A percentile compares a stretch with the other conserved stretches of the same genome.
Evolutionary conservation across 345 rosid species (phyloP).

Genomic region (Linum usitatissimum): DNA sequence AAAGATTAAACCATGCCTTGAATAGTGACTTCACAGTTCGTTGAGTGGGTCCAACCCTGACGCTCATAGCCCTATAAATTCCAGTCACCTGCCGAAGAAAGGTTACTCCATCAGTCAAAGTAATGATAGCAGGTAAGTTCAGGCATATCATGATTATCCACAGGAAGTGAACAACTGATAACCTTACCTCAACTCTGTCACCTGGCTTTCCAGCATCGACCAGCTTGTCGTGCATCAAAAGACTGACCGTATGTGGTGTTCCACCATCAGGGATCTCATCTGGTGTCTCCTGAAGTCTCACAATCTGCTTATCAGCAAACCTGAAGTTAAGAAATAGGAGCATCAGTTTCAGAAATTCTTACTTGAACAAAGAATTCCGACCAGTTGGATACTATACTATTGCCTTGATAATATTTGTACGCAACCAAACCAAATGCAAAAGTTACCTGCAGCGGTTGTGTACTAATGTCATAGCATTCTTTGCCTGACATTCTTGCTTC

Average conservation of each 20-base stretch:
- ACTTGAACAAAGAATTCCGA: not conserved
- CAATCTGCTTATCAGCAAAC: constrained; percentile 97
- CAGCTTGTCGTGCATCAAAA: constrained; percentile 93
- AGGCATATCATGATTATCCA: not conserved
- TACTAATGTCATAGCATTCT: constrained; percentile 75
- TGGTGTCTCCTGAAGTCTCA: constrained; percentile 96
- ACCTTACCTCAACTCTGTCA: constrained; percentile 83
- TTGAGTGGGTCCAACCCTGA: constrained; percentile 69
- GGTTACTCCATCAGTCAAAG: constrained; percentile 10
- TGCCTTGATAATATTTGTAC: not conserved
- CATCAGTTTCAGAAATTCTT: too few relatives aligned
- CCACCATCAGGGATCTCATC: constrained; percentile 98
- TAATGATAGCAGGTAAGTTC: not conserved
- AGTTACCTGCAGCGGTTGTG: constrained; percentile 92
- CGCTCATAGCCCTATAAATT: constrained; percentile 93
- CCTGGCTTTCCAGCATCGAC: constrained; percentile 96
- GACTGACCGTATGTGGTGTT: constrained; percentile 95
- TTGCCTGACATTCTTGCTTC: constrained; percentile 79
- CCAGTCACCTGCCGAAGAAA: constrained; percentile 58
- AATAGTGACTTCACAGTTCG: constrained; percentile 94
- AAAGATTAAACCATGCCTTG: constrained; percentile 39
- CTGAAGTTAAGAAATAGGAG: constrained; percentile 21
- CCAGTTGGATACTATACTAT: not conserved
- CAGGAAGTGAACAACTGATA: not conserved
- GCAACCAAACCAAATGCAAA: constrained; percentile 3